Evolutionary conservation across 2,329 filamentous ascomycete genomes (phyloP), one percentile per base, ranked within the genome.

Genomic region (Teratosphaeria destructans): DNA sequence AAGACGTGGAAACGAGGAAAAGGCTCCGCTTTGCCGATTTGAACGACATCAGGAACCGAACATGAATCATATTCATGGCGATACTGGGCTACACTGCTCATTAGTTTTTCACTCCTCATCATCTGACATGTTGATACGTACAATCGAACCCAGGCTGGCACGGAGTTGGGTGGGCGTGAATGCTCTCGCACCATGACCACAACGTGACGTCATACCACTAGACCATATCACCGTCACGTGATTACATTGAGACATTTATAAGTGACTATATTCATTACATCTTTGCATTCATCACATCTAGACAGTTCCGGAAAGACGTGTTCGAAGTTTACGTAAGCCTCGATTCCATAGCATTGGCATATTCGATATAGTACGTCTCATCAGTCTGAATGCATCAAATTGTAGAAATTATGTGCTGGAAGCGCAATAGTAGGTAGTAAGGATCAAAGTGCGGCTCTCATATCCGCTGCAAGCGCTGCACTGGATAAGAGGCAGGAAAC

Each of bases 151-250:
- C 58, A 57, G 60, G 58, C 58, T 60, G 52, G 52, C 60, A 62
- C 60, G 60, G 60, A 35, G 52, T 55, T 61, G 37, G 52, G 55
- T 58, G 39, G 27, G 27, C 27, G 53, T 32, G 53, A 29, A 32
- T 52, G 35, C 29, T 56, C n/a, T 35, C 54, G 54, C 29, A 56
- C 27, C 19, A 56, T 52, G 35, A 61, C 57, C 59, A 61, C 57
- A 59, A 59, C 57, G 57, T 59, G 59, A 59, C 59, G 59, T 61
- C 59, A 61, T 61, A 61, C 59, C 59, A 61, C 59, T 61, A 61
- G 59, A 61, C 59, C 59, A 61, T 56, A 61, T 57, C 59, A 61
- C 59, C 59, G 16, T 5, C 11, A 14, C 16, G 35, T 37, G 19
- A 35, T 56, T 56, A 5, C 1, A 29, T 39, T 35, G 4, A 5